Conservation (phyloP, 805 yeast species). For the Kuraishia floccosa region DNA sequence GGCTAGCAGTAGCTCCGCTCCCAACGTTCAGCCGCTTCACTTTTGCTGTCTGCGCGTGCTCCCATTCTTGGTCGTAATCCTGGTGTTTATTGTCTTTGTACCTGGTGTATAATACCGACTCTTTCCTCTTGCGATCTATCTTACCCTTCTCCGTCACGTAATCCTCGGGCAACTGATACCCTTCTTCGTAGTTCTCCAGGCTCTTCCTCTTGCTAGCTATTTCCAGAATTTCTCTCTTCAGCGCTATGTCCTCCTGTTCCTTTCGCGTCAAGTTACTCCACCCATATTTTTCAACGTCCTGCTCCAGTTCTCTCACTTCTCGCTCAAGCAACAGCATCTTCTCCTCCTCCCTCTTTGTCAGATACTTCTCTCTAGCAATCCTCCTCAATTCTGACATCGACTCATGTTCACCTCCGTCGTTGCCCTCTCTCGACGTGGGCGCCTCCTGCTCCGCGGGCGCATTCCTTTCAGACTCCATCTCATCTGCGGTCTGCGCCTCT, state of each 20-base stretch:
- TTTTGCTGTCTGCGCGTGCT: slow-evolving; percentile 26
- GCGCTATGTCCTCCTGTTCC: slow-evolving; percentile 39
- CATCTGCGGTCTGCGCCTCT: no score
- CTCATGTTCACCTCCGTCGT: no score
- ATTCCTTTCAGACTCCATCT: no score
- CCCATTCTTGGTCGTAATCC: slow-evolving; percentile 31
- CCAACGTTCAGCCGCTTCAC: slow-evolving; percentile 5
- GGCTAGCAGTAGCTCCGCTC: slow-evolving; percentile 17
- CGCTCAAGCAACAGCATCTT: slow-evolving; percentile 27
- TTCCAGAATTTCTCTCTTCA: slow-evolving; percentile 37
- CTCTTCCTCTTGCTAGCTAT: slow-evolving; percentile 28
- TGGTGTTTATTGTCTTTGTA: slow-evolving; percentile 10
- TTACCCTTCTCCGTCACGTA: slow-evolving; percentile 38
- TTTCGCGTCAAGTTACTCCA: slow-evolving; percentile 36
- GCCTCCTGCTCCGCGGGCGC: no score
- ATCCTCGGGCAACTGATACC: slow-evolving; percentile 48
- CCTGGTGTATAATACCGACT: slow-evolving; percentile 31
- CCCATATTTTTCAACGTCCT: slow-evolving; percentile 37
- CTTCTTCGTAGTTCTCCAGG: slow-evolving; percentile 21
- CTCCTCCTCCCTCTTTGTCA: slow-evolving; percentile 35
- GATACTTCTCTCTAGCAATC: slow-evolving; percentile 37
- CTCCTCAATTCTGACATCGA: slow-evolving; percentile 22
- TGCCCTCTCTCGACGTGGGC: no score
- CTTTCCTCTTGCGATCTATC: slow-evolving; percentile 43
- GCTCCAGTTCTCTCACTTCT: slow-evolving; percentile 38